phyloP scores from a whole-genome alignment of 108 stramenopile genomes.

The Cyclotella kingstonii region DNA sequence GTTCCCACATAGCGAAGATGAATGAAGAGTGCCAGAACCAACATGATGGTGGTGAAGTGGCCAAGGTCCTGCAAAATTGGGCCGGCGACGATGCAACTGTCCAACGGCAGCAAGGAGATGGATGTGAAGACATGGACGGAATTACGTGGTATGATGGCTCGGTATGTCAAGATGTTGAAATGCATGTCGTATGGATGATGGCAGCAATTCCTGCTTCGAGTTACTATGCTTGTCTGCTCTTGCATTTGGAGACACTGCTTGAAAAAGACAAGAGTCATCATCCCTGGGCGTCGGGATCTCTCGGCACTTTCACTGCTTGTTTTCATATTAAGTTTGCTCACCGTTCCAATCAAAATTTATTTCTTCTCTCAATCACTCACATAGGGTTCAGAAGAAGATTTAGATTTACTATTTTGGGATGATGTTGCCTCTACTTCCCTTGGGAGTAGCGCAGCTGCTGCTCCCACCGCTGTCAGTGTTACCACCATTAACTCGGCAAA shows the following conservation, averaged over 20 bases:
- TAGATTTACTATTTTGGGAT: conserved; percentile 37
- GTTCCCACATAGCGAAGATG: too few species aligned
- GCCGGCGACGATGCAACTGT: too few species aligned
- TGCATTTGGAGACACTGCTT: too few species aligned
- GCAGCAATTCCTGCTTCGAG: not conserved
- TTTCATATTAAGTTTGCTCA: not conserved
- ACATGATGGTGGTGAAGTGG: too few species aligned
- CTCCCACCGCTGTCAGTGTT: not conserved
- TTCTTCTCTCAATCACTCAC: not conserved
- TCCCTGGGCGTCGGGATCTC: too few species aligned
- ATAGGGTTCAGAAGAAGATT: conserved; percentile 24
- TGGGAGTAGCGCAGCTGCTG: not conserved
- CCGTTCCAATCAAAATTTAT: not conserved
- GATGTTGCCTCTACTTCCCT: conserved; percentile 8
- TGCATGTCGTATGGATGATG: not conserved
- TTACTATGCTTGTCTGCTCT: not conserved
- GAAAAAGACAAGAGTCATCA: too few species aligned
- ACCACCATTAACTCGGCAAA: not conserved
- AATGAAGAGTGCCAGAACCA: too few species aligned
- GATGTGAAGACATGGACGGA: conserved; percentile 12
- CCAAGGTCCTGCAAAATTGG: too few species aligned
- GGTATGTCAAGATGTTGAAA: conserved; percentile 5
- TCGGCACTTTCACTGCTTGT: not conserved
- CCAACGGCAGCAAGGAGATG: not conserved
- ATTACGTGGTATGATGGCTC: conserved; percentile 41